Base-by-base conservation (phyloP, 768 basidiomycete species). In the Leccinum sublutescens region DNA sequence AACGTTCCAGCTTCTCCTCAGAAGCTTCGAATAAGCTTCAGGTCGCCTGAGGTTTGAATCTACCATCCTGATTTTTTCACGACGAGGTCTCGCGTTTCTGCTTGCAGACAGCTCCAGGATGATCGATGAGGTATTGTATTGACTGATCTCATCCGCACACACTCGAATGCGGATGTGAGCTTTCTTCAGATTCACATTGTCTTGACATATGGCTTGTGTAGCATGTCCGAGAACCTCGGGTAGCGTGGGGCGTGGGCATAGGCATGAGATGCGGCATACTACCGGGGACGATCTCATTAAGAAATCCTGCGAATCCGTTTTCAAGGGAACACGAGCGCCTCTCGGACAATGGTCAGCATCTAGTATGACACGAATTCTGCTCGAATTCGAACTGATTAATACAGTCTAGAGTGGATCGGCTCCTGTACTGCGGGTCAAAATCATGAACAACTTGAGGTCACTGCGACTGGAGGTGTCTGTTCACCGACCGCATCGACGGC, bases 301-400 rank as follows among this genome's bases (percentile, higher is more conserved):
- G 14, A 12, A 19, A 5, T 19, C 50, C 2, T 25, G 4, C 17
- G 8, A 4, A 15, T 17, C 29, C 4, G 2, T 59, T 31, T 62
- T 62, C 34, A 45, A 15, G 10, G 10, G 3, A 2, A n/a, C n/a
- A 43, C 12, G 52, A 61, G 31, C 53, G 15, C 1, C 33, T 56
- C 23, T 55, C 54, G 8, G 31, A 60, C 33, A 19, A 15, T 29
- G 54, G 61, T 61, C 17, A 4, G 54, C n/a, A 27, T 21, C 21
- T 11, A 12, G 12, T 34, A 14, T 11, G 10, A 8, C 2, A 2
- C n/a, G 36, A 19, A 25, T 14, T 38, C 23, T 23, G 14, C 4
- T 4, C 7, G 6, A 4, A 2, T 14, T 11, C 4, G 15, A 1
- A 7, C 7, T 40, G 27, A 57, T 34, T 4, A 1, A 15, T 12